Conservation (phyloP, 169 alveolate species). For the Plasmodium chabaudi region DNA sequence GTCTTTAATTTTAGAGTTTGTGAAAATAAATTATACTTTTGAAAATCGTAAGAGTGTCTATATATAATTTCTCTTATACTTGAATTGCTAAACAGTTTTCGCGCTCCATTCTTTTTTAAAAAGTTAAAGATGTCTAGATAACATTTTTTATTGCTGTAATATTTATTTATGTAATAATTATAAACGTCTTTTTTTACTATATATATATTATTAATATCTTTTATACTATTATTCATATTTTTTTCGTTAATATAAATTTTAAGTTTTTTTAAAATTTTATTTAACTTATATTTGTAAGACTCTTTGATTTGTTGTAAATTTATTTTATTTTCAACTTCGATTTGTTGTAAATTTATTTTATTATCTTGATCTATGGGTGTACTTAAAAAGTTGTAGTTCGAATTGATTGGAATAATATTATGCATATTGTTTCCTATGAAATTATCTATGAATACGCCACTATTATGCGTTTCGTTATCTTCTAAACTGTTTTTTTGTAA, state of each 20-base stretch:
- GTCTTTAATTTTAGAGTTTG: constrained; percentile 45
- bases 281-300: constrained; percentile 9
- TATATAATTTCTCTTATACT: constrained; percentile 52
- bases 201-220: constrained; percentile 40
- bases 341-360: not conserved
- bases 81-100: constrained; percentile 28
- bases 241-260: constrained; percentile 37
- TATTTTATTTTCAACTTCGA: not conserved
- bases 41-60: constrained; percentile 57
- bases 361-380: not conserved
- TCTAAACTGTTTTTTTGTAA: not conserved
- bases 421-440: not conserved
- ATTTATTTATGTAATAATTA: constrained; percentile 31
- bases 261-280: constrained; percentile 34
- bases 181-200: constrained; percentile 55
- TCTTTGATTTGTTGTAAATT: not conserved
- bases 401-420: not conserved
- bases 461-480: not conserved
- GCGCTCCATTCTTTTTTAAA: constrained; percentile 55
- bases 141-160: constrained; percentile 22
- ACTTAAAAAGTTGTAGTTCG: not conserved
- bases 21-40: constrained; percentile 43
- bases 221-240: constrained; percentile 15
- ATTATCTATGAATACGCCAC: not conserved
- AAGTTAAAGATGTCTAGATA: constrained; percentile 53